These are phyloP conservation scores for Metarhizium anisopliae DNA, from an alignment of 2,329 filamentous ascomycete genomes.

Conservation along the genomic window DNA sequence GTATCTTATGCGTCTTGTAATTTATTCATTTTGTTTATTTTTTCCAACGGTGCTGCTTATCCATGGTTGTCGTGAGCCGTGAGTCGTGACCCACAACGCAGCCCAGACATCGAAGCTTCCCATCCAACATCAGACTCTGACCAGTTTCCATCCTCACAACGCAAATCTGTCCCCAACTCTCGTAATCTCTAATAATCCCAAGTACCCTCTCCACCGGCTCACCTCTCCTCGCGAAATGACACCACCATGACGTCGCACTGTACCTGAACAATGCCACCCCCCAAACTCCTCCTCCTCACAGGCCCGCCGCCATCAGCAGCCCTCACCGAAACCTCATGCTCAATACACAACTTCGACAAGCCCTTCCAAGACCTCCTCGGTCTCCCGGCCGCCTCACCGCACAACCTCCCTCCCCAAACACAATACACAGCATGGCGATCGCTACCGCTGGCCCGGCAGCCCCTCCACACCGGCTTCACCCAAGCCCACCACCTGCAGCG, in stretches of 20 bases:
- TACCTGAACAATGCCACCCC: constrained; percentile 2
- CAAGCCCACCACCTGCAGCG: constrained; percentile 30
- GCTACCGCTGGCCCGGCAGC: constrained; percentile 36
- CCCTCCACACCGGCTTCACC: constrained; percentile 43
- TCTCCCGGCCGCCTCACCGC: constrained; percentile 1
- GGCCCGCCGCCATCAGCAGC: constrained; percentile 25
- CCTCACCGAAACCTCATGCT: constrained; percentile 20
- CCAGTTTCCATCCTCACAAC: too few species aligned
- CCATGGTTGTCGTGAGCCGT: too few species aligned
- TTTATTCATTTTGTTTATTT: too few species aligned
- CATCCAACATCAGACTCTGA: too few species aligned
- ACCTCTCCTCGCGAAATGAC: too few species aligned
- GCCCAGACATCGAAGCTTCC: too few species aligned
- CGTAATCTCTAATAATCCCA: too few species aligned
- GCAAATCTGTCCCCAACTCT: too few species aligned
- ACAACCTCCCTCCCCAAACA: background rate
- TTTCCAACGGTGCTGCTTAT: too few species aligned
- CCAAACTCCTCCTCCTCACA: constrained; percentile 28
- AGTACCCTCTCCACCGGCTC: too few species aligned
- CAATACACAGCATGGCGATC: constrained; percentile 42
- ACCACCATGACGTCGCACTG: background rate
- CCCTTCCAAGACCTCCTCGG: constrained; percentile 19
- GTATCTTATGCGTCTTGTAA: too few species aligned
- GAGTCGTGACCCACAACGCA: too few species aligned
- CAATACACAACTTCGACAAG: constrained; percentile 17